Base-by-base conservation (phyloP, 306 rosid genomes). In the Albizia julibrissin region DNA sequence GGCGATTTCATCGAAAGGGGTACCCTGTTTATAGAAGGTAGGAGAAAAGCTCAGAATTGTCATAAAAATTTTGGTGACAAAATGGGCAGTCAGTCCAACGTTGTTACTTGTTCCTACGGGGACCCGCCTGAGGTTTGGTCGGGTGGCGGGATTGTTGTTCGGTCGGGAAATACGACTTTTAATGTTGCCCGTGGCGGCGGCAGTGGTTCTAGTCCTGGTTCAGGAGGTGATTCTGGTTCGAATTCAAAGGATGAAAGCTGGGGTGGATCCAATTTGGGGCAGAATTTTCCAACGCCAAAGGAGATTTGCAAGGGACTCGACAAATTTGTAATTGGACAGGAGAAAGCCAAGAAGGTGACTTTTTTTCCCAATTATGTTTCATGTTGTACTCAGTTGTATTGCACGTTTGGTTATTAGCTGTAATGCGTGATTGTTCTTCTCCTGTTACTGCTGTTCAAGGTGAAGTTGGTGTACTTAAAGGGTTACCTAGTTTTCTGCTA, bases 91-190 rank as follows among this genome's bases (percentile, higher is more conserved):
- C 68, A 80, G 26, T 79, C 77, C 56, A 68, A 62, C 39, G 61
- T 83, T 26, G 66, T 83, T 14, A 64, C 19, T 75, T 76, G 84
- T 68, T 88, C 98, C 1, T 78, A 81, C 27, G 97, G 98, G 26
- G 99, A 93, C 81, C 98, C 98, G 0, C 94, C 97, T 7, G 97
- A 96, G 87, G 88, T 96, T 8, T 96, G 99, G 99, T 87, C 96
- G 47, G 99, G 98, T 3, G 99, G 83, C 5, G 99, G 99, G 27
- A 81, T 96, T 65, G 94, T 93, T 75, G 79, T 93, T 72, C 84
- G 97, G 64, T 26, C 88, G 2, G 90, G 84, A 8, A 88, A 76
- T 75, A 80, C 91, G 49, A 86, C 58, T 79, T 83, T 81, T 76
- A 91, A 94, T 58, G 85, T 29, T 87, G 89, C 79, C 62, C 91